These are phyloP conservation scores for Candida taoyuanica DNA, from an alignment of 805 yeast genomes.

Conservation along the genomic window DNA sequence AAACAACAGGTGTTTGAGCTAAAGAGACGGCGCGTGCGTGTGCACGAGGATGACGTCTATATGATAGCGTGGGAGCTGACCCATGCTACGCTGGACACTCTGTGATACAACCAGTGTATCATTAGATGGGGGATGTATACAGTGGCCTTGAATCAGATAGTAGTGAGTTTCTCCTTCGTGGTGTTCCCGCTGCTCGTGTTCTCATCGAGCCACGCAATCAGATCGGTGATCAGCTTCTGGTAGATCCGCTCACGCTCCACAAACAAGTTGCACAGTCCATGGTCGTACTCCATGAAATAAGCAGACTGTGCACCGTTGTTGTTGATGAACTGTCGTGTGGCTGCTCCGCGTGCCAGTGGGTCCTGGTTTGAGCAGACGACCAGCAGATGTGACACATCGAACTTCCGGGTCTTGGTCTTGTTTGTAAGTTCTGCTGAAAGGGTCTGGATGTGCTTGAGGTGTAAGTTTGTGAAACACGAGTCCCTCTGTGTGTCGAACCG, in stretches of 20 bases:
- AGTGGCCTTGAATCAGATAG: too few species aligned
- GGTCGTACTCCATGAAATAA: conserved; percentile 12
- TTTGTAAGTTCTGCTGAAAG: conserved; percentile 3
- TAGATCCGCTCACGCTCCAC: conserved; percentile 19
- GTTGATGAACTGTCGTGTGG: conserved; percentile 10
- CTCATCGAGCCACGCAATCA: conserved; percentile 20
- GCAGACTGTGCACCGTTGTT: conserved; percentile 14
- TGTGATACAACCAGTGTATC: too few species aligned
- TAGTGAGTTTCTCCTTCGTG: neutral
- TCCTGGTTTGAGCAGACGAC: conserved; percentile 16
- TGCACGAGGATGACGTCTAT: conserved; percentile 6
- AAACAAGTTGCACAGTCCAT: conserved; percentile 20
- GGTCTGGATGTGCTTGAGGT: conserved; percentile 5
- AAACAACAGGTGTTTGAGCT: conserved; percentile 9
- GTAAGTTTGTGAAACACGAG: conserved; percentile 7
- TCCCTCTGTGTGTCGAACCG: neutral
- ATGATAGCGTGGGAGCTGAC: conserved; percentile 18
- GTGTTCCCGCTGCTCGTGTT: neutral
- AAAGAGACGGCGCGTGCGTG: conserved; percentile 13
- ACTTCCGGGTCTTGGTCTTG: conserved; percentile 6
- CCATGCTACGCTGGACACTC: conserved; percentile 11
- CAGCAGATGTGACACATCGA: conserved; percentile 14
- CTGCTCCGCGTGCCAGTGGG: conserved; percentile 3
- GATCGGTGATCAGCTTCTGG: conserved; percentile 13
- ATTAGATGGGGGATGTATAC: too few species aligned